phyloP scores from a whole-genome alignment of 2,329 filamentous ascomycete genomes.

The Ciborinia camelliae region DNA sequence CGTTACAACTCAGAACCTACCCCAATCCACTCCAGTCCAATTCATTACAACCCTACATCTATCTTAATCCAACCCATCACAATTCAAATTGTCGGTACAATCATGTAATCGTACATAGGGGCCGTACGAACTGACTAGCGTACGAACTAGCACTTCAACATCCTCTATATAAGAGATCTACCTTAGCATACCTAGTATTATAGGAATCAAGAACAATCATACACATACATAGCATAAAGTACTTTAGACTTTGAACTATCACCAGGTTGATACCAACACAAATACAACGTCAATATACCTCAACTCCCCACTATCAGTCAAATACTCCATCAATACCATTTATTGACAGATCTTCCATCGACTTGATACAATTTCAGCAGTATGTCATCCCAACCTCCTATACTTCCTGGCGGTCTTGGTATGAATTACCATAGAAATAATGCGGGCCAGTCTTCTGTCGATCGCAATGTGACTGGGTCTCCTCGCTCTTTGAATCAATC shows the following conservation, averaged over 20 bases:
- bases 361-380: not conserved
- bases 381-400: too few relatives aligned
- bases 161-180: too few relatives aligned
- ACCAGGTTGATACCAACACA: too few relatives aligned
- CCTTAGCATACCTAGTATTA: too few relatives aligned
- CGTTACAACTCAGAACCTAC: not conserved
- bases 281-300: too few relatives aligned
- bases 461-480: not conserved
- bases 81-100: not conserved
- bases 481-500: not conserved
- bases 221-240: too few relatives aligned
- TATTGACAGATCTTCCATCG: too few relatives aligned
- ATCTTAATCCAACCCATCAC: not conserved
- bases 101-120: too few relatives aligned
- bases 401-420: not conserved
- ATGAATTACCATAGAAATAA: not conserved
- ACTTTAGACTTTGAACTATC: too few relatives aligned
- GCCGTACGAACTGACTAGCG: too few relatives aligned
- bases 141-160: too few relatives aligned
- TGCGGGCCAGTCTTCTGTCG: not conserved
- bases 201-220: too few relatives aligned
- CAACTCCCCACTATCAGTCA: not conserved
- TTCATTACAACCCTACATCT: not conserved
- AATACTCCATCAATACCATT: not conserved
- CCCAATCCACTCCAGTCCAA: not conserved